Conservation (phyloP, 805 yeast genomes). For the Cyberlindnera xishuangbannaensis region DNA sequence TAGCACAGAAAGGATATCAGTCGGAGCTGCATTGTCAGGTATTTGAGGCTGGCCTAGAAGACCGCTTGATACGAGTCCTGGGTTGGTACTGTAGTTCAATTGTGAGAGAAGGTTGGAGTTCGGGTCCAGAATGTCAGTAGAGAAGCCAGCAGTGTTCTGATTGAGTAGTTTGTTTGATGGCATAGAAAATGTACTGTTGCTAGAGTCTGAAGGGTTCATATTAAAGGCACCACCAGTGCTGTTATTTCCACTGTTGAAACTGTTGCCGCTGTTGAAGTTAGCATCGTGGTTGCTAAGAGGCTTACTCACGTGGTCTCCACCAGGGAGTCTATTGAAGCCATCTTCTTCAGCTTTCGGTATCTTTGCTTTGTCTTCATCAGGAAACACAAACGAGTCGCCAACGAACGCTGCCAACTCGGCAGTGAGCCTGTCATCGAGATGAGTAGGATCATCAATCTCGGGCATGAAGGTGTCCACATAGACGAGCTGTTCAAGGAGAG, state of each 20-base stretch:
- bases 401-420: conserved; percentile 79
- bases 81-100: too few relatives aligned
- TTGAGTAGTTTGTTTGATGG: too few relatives aligned
- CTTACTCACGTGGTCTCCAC: background rate
- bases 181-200: too few relatives aligned
- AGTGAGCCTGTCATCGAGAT: conserved; percentile 46
- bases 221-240: conserved; percentile 1
- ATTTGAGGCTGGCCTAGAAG: too few relatives aligned
- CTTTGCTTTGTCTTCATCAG: conserved; percentile 70
- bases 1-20: conserved; percentile 35
- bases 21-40: conserved; percentile 24
- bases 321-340: conserved; percentile 5
- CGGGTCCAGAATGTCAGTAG: too few relatives aligned
- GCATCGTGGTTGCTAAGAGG: background rate
- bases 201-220: too few relatives aligned
- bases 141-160: background rate
- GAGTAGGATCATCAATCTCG: conserved; percentile 36
- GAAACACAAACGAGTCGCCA: conserved; percentile 72
- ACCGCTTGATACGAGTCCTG: conserved; percentile 1
- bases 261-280: too few relatives aligned
- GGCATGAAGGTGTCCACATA: conserved; percentile 75
- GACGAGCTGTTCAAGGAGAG: conserved; percentile 66
- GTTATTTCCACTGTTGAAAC: too few relatives aligned
- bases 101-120: too few relatives aligned
- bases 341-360: conserved; percentile 14